These are phyloP conservation scores for Trichosporon sp. DNA, from an alignment of 1,284 basidiomycete genomes.

Conservation along the genomic window DNA sequence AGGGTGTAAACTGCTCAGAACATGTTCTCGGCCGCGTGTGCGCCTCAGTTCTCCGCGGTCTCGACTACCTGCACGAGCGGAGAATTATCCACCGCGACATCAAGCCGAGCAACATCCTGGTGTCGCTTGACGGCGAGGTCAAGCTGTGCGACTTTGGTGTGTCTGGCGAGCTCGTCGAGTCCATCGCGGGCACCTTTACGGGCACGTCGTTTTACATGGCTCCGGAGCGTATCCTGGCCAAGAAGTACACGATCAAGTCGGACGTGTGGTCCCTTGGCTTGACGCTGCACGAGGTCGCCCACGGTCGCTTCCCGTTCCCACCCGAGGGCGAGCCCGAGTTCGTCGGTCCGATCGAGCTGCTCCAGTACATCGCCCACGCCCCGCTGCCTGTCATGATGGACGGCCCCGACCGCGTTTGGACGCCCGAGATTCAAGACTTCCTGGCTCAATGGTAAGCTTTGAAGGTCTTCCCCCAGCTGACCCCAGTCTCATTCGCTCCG, in stretches of 20 bases:
- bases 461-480: background rate
- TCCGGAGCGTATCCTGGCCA: slow-evolving; percentile 91
- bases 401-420: slow-evolving; percentile 61
- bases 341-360: slow-evolving; percentile 84
- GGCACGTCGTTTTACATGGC: slow-evolving; percentile 98
- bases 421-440: slow-evolving; percentile 85
- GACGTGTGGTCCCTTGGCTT: slow-evolving; percentile 97
- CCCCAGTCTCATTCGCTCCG: slow-evolving; percentile 40
- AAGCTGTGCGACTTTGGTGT: slow-evolving; percentile 97
- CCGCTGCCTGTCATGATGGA: slow-evolving; percentile 72
- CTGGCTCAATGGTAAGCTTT: slow-evolving; percentile 74
- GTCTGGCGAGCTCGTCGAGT: slow-evolving; percentile 87
- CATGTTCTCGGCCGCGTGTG: slow-evolving; percentile 87
- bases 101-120: slow-evolving; percentile 91
- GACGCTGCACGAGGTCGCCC: slow-evolving; percentile 87
- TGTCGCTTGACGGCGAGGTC: slow-evolving; percentile 79
- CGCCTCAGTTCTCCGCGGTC: slow-evolving; percentile 84
- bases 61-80: slow-evolving; percentile 84
- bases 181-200: slow-evolving; percentile 88
- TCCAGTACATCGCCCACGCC: slow-evolving; percentile 85
- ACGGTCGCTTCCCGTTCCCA: slow-evolving; percentile 90
- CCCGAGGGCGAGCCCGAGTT: slow-evolving; percentile 61
- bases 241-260: slow-evolving; percentile 93
- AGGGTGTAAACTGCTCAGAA: slow-evolving; percentile 78
- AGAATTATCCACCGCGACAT: slow-evolving; percentile 96